phyloP scores from a whole-genome alignment of 805 yeast genomes.

The Myxozyma monticola region DNA sequence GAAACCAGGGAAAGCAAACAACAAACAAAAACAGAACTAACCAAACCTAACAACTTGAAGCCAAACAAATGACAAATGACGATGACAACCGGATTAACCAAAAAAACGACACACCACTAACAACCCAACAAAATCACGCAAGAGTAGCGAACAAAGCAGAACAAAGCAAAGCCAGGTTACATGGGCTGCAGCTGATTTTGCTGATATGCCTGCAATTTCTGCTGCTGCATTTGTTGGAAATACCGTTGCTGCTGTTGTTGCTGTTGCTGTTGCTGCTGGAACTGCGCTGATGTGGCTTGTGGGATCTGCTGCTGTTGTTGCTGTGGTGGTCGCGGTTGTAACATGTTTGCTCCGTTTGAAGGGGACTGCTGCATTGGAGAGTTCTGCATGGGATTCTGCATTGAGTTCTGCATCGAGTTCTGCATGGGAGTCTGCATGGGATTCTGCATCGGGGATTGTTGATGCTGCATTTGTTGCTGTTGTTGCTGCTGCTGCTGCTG shows the following conservation, averaged over 20 bases:
- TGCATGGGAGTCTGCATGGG: background rate
- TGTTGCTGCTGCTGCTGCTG: slow-evolving; percentile 19
- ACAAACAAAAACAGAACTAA: background rate
- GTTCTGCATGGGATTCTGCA: background rate
- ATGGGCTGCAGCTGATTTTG: slow-evolving; percentile 14
- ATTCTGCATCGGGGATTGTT: slow-evolving; percentile 6
- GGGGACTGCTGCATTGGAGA: slow-evolving; percentile 5
- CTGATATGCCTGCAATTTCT: slow-evolving; percentile 15
- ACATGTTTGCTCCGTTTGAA: no score
- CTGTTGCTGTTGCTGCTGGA: slow-evolving; percentile 14
- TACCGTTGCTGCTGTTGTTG: slow-evolving; percentile 20
- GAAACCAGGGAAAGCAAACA: background rate
- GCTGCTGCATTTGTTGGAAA: slow-evolving; percentile 15
- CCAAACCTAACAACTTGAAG: background rate
- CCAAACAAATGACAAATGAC: background rate
- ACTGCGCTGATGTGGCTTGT: slow-evolving; percentile 10
- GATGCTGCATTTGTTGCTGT: slow-evolving; percentile 6
- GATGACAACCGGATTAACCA: background rate
- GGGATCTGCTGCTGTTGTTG: slow-evolving; percentile 17
- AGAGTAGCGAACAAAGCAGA: background rate
- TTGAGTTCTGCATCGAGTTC: background rate
- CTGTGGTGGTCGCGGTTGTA: background rate
- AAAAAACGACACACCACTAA: background rate
- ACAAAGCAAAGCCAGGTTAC: background rate
- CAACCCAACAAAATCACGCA: background rate